Base-by-base conservation (phyloP, 2,329 filamentous ascomycete genomes). In the Aspergillus quadricinctus region DNA sequence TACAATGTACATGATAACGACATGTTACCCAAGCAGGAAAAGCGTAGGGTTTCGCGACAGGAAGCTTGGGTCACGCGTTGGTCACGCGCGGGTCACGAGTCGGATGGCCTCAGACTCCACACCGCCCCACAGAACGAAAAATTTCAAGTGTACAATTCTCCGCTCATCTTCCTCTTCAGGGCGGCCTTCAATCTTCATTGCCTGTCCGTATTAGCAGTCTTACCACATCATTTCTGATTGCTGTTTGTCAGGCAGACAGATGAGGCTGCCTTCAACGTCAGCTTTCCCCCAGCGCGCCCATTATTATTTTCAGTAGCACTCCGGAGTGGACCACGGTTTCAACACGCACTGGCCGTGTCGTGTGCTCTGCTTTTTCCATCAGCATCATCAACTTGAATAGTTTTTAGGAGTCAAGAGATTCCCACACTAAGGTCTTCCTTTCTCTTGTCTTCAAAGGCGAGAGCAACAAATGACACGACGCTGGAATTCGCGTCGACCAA, bases 381-480 rank as follows among this genome's bases (percentile, higher is more conserved):
- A 14, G 6, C 10, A 23, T 25, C 23, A 27, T 27, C 43, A 43
- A 21, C 43, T 5, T 46, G 17, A 5, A 23, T 46, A 46, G 14
- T 37, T 7, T 14, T 1, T 14, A 37, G 31, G 31, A 37, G 43
- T 27, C 19, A 46, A 17, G 11, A 21, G 21, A 37, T 17, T n/a
- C 14, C 31, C 31, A 37, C 31, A 37, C 31, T 37, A 37, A 37
- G 21, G 29, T 19, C 9, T n/a, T 23, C 11, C 21, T 3, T 51
- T 51, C 50, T 54, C 45, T 46, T 48, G 49, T 41, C 40, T 48
- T 52, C 43, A 51, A 51, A 53, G 54, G 56, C 29, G 51, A 54
- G 58, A 55, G 35, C 59, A 60, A 55, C 55, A 58, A 58, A 69
- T 71, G 66, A 65, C 57, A 55, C 57, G 54, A 57, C 17, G 54